Evolutionary conservation across 768 basidiomycete genomes (phyloP), one percentile per base, ranked within the genome.

Genomic region (Trichaptum fuscoviolaceum): DNA sequence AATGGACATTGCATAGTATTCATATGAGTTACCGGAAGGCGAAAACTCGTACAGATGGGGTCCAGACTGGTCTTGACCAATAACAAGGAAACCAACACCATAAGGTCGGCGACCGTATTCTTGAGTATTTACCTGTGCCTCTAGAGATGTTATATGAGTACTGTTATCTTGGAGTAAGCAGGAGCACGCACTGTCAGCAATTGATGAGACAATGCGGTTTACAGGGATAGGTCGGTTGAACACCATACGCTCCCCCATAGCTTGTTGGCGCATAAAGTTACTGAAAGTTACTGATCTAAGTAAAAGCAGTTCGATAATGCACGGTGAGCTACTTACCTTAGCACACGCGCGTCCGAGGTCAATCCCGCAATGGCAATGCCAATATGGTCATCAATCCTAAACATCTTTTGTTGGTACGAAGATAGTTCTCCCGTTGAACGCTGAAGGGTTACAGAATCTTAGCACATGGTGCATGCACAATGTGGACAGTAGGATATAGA

Each of bases 331-430:
- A 77, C 83, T 67, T 70, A 95, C 96, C 94, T 96, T 71, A 99
- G 78, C 1, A 99, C 97, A 76, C 97, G 91, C 58, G 97, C 97
- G 81, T 99, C 97, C 60, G 93, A 95, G 9, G 97, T 99, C 69
- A 99, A 81, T n/a, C 97, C 97, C 63, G 97, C 97, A 75, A 99
- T 99, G 62, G 96, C 96, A 73, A 99, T 95, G n/a, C 97, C 97
- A 71, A 97, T 89, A 80, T 99, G 97, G 77, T 99, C 95, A 75
- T 99, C 97, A 88, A 99, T 96, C 74, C 95, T 86, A 78, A 96
- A 97, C 90, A 99, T 92, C 85, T 99, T 99, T 82, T 99, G 96
- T 76, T 99, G 97, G 83, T 99, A 99, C n/a, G 93, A 94, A 18
- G 97, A 96, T 64, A 99, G 85, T 77, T 99, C 96, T 67, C 97